Base-by-base conservation (phyloP, 2,329 filamentous ascomycete species). In the Colletotrichum neosansevieriae region DNA sequence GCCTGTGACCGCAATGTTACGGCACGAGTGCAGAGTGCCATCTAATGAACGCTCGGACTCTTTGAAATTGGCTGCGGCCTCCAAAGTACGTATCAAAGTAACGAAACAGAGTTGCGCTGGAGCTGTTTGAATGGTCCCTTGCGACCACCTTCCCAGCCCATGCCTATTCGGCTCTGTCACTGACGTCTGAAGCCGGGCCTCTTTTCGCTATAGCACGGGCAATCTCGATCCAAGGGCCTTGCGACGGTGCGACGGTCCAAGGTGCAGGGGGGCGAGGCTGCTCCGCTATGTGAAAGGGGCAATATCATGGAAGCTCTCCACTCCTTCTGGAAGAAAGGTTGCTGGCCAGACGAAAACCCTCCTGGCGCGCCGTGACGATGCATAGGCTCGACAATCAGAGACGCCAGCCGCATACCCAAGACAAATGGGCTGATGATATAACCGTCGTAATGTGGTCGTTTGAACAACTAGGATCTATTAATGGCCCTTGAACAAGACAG, bases 91-190 rank as follows among this genome's bases (percentile, higher is more conserved):
- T 56, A 59, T 69, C 61, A 60, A 45, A 44, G 56, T 59, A 44
- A 19, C 63, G 51, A 69, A 69, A 69, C 57, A 69, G 56, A 58
- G 67, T 67, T 69, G 51, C 63, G 63, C 62, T 69, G 63, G 63
- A 57, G 63, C 67, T 59, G 67, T 67, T 69, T 69, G 67, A 67
- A 58, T 58, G 63, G 42, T 54, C 67, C 50, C 51, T 49, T 42
- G 57, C 57, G 42, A 32, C 45, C 44, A 36, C 45, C 40, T 15
- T 51, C 17, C 36, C 57, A 15, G 36, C 24, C 54, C 42, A 66
- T 54, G 34, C 54, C 60, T 59, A 42, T 49, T 42, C 61, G 40
- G 38, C 58, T 32, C 24, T 56, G 59, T 63, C 63, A 47, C 40
- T 65, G 54, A 54, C 54, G 56, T 50, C 40, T 42, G 21, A 40